Conservation (phyloP, 176 grass and related monocot genomes). For the Rhynchospora tenuis region DNA sequence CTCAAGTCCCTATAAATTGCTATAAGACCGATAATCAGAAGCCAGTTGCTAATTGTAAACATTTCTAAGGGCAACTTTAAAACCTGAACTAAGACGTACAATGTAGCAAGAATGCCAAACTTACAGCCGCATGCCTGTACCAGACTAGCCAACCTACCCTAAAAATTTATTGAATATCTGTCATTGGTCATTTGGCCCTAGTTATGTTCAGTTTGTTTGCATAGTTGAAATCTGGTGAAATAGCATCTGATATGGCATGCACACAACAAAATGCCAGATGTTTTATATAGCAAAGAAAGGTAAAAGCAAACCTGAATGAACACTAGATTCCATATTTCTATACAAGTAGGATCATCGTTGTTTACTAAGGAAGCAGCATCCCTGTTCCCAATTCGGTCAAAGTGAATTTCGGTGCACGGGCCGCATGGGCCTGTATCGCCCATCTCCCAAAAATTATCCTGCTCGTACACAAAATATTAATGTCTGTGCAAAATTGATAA, state of each 20-base stretch:
- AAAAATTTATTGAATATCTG: neutral
- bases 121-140: neutral
- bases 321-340: conserved; percentile 97
- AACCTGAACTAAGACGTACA: neutral
- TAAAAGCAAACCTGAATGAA: conserved; percentile 77
- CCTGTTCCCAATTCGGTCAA: conserved; percentile 70
- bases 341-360: conserved; percentile 87
- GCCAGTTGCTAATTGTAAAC: neutral
- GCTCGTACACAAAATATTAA: conserved; percentile 2
- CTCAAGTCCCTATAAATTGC: neutral
- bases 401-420: conserved; percentile 96
- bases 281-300: neutral
- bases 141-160: neutral
- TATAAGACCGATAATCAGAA: neutral
- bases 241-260: neutral
- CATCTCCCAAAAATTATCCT: conserved; percentile 99
- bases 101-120: neutral
- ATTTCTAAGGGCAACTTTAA: neutral
- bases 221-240: neutral
- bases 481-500: neutral
- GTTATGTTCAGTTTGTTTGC: neutral
- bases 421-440: conserved; percentile 93
- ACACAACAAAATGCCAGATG: neutral
- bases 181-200: neutral
- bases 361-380: conserved; percentile 81